phyloP scores from a whole-genome alignment of 1,139 yeast genomes.

The Nakaseomyces kungkrabaensis region DNA sequence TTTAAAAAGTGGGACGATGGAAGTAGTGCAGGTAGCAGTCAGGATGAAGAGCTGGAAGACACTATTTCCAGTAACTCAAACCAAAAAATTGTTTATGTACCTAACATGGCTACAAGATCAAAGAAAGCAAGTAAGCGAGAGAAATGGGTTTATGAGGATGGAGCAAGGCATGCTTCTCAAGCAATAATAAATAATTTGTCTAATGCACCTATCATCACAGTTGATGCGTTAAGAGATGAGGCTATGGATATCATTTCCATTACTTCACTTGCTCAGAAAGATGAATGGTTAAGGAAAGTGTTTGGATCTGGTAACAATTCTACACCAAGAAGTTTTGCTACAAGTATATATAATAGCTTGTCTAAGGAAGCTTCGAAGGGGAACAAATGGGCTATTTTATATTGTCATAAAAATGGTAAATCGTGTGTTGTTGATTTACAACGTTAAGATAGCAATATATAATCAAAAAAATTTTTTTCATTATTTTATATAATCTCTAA shows the following conservation, averaged over 20 bases:
- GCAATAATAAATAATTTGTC: conserved; percentile 45
- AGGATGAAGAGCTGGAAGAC: conserved; percentile 26
- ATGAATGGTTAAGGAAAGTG: conserved; percentile 83
- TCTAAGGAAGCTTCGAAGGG: conserved; percentile 67
- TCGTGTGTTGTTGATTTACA: conserved; percentile 61
- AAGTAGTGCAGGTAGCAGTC: conserved; percentile 25
- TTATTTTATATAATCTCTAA: too few relatives aligned
- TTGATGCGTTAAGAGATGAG: conserved; percentile 72
- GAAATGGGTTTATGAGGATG: conserved; percentile 71
- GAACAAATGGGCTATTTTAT: conserved; percentile 60
- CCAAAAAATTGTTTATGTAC: conserved; percentile 51
- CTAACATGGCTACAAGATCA: conserved; percentile 61
- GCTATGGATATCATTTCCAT: conserved; percentile 71
- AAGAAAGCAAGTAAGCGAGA: conserved; percentile 71
- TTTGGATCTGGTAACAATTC: conserved; percentile 55
- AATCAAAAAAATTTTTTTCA: not conserved
- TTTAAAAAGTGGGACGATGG: conserved; percentile 22
- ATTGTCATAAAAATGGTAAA: conserved; percentile 64
- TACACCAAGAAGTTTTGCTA: conserved; percentile 67
- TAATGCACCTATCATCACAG: conserved; percentile 58
- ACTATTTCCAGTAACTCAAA: conserved; percentile 28
- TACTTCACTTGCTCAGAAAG: conserved; percentile 66
- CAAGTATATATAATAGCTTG: conserved; percentile 59
- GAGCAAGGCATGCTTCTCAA: conserved; percentile 53
- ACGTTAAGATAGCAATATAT: conserved; percentile 29